Conservation (phyloP, 352 stramenopile genomes). For the Pythium graminicola region DNA sequence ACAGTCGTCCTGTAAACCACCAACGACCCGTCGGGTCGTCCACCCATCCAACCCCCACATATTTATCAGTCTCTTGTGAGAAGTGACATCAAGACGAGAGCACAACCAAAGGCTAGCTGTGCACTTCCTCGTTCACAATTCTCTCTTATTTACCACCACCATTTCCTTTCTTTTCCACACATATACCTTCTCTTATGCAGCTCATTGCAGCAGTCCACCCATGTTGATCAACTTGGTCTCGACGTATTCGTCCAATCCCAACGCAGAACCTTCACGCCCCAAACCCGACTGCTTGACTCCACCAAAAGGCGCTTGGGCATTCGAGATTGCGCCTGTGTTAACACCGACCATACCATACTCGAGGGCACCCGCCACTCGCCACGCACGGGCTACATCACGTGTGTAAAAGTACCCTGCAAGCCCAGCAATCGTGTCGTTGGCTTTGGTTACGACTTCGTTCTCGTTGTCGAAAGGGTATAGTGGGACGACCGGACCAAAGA, state of each 20-base stretch:
- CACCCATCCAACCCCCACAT: background rate
- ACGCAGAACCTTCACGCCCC: constrained; percentile 83
- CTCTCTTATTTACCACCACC: constrained; percentile 10
- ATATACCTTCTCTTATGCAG: background rate
- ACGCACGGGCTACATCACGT: constrained; percentile 79
- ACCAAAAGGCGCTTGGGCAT: constrained; percentile 86
- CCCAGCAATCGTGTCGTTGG: constrained; percentile 89
- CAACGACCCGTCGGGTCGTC: background rate
- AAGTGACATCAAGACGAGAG: no score
- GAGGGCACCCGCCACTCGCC: constrained; percentile 82
- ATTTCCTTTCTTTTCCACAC: background rate
- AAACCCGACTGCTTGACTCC: constrained; percentile 88
- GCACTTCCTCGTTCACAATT: no score
- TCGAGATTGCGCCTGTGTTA: constrained; percentile 89
- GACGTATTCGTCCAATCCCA: constrained; percentile 93
- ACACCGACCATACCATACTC: constrained; percentile 94
- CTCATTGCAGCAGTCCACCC: constrained; percentile 34
- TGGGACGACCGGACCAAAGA: constrained; percentile 94
- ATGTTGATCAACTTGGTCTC: constrained; percentile 96
- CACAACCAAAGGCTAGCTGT: no score
- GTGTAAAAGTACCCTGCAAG: constrained; percentile 96
- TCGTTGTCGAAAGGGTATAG: constrained; percentile 93
- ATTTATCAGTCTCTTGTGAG: constrained; percentile 15
- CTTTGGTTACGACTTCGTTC: constrained; percentile 90
- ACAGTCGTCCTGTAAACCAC: constrained; percentile 32